Evolutionary conservation across 2,329 filamentous ascomycete genomes (phyloP).

Genomic region (Zasmidium angulare): DNA sequence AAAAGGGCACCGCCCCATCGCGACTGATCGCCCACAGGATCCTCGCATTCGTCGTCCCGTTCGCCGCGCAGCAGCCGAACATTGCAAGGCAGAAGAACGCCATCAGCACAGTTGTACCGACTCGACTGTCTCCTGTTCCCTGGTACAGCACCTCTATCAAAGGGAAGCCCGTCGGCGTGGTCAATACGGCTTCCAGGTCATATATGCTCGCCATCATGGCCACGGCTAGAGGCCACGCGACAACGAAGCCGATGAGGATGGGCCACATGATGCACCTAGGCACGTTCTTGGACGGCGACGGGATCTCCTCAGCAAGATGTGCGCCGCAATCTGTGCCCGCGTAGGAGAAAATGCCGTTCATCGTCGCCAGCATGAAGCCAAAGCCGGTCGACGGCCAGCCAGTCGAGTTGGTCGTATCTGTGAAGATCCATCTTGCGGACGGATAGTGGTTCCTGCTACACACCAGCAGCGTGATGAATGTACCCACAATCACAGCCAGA

Average conservation of each 20-base stretch:
- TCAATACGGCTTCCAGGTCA: conserved; percentile 12
- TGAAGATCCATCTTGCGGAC: background rate
- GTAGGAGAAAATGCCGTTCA: background rate
- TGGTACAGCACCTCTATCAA: conserved; percentile 16
- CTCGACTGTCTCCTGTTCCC: conserved; percentile 6
- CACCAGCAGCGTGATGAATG: background rate
- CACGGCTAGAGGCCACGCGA: conserved; percentile 39
- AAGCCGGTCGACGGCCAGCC: background rate
- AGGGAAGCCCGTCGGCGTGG: conserved; percentile 6
- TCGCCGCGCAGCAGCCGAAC: background rate
- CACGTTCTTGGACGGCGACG: conserved; percentile 38
- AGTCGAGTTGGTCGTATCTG: background rate
- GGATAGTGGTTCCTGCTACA: background rate
- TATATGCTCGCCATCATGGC: conserved; percentile 31
- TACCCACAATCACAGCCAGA: background rate
- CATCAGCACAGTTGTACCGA: background rate
- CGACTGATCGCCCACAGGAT: background rate
- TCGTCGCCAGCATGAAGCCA: background rate
- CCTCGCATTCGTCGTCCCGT: background rate
- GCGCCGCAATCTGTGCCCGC: background rate
- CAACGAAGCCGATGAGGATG: conserved; percentile 38
- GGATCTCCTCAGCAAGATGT: conserved; percentile 26
- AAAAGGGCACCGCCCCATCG: background rate
- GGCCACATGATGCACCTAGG: conserved; percentile 43
- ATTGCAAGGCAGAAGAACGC: background rate